Conservation (phyloP, 352 stramenopile genomes). For the Phytophthora macrochlamydospora region DNA sequence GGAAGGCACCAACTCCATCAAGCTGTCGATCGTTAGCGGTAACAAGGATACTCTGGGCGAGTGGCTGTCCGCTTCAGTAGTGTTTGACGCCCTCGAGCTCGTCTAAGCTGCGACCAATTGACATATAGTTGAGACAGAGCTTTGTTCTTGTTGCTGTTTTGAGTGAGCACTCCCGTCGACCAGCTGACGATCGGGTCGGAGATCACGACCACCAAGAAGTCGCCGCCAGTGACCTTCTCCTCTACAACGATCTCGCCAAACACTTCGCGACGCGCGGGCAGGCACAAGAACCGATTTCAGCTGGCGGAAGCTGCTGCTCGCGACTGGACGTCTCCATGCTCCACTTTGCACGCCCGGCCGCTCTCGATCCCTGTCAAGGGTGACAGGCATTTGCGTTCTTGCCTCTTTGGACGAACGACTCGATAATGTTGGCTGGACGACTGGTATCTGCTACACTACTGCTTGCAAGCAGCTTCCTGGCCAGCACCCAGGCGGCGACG, state of each 20-base stretch:
- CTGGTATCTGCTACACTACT: slow-evolving; percentile 3
- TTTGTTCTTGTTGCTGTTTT: background rate
- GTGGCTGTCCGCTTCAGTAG: slow-evolving; percentile 52
- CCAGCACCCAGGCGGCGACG: slow-evolving; percentile 10
- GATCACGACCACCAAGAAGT: slow-evolving; percentile 5
- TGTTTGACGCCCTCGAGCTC: slow-evolving; percentile 58
- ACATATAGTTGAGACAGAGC: too few relatives aligned
- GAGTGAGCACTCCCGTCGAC: background rate
- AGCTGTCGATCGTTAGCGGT: slow-evolving; percentile 47
- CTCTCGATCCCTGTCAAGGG: background rate
- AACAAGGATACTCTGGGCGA: slow-evolving; percentile 39
- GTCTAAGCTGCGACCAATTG: slow-evolving; percentile 16
- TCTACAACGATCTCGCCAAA: slow-evolving; percentile 16
- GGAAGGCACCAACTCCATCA: slow-evolving; percentile 40
- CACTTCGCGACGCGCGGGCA: background rate
- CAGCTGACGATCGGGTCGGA: slow-evolving; percentile 24
- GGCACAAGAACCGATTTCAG: slow-evolving; percentile 4
- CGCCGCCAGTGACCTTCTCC: background rate
- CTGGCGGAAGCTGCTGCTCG: slow-evolving; percentile 2
- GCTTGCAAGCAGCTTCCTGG: slow-evolving; percentile 1
- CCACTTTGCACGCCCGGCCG: background rate
- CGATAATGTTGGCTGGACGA: slow-evolving; percentile 13
- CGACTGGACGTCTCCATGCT: slow-evolving; percentile 5
- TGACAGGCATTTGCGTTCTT: slow-evolving; percentile 18
- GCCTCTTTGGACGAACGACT: background rate